phyloP scores from a whole-genome alignment of 495 filamentous ascomycete species.

The Trypethelium eluteriae region DNA sequence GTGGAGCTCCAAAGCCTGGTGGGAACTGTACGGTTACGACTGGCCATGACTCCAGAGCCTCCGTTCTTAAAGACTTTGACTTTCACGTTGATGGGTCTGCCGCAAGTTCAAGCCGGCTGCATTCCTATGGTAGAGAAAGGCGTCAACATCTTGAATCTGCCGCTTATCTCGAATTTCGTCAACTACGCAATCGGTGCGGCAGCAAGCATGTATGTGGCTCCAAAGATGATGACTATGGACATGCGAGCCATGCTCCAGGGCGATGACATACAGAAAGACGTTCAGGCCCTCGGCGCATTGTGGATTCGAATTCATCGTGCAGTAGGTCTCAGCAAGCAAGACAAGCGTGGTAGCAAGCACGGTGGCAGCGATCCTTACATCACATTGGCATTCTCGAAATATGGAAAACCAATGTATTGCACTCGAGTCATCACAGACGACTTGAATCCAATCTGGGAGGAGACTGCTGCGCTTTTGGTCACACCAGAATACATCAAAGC shows the following conservation, averaged over 20 bases:
- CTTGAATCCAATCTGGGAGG: slow-evolving; percentile 88
- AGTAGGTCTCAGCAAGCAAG: slow-evolving; percentile 81
- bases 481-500: slow-evolving; percentile 85
- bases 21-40: slow-evolving; percentile 71
- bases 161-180: slow-evolving; percentile 90
- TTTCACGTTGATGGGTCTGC: slow-evolving; percentile 86
- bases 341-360: slow-evolving; percentile 68
- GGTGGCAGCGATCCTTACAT: slow-evolving; percentile 95
- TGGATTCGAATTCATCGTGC: slow-evolving; percentile 90
- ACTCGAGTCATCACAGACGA: slow-evolving; percentile 92
- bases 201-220: slow-evolving; percentile 83
- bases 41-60: slow-evolving; percentile 79
- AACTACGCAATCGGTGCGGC: slow-evolving; percentile 90
- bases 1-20: slow-evolving; percentile 81
- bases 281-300: slow-evolving; percentile 71
- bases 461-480: slow-evolving; percentile 78
- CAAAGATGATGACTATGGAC: slow-evolving; percentile 92
- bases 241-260: slow-evolving; percentile 82
- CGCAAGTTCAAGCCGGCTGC: slow-evolving; percentile 84
- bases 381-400: slow-evolving; percentile 69
- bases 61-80: slow-evolving; percentile 88
- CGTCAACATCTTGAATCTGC: slow-evolving; percentile 85
- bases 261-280: slow-evolving; percentile 84
- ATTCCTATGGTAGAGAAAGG: slow-evolving; percentile 82
- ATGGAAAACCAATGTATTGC: slow-evolving; percentile 96